Conservation (phyloP, 139 green algal genomes). For the Edaphochlamys debaryana region DNA sequence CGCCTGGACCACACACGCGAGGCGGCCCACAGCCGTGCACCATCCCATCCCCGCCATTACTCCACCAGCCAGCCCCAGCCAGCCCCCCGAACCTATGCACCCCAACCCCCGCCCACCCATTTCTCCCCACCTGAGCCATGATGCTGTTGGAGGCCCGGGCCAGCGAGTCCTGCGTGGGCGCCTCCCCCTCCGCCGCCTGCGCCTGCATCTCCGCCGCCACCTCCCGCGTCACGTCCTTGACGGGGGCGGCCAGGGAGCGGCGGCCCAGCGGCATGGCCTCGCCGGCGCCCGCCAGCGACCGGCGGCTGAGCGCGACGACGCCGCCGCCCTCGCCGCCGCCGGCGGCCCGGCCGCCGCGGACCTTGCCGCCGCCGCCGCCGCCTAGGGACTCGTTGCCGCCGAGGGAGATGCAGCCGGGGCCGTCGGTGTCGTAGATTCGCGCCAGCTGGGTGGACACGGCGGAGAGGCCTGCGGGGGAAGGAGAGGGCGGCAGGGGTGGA, state of each 20-base stretch:
- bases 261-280: not conserved
- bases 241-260: not conserved
- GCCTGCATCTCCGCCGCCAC: too few relatives aligned
- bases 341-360: not conserved
- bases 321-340: not conserved
- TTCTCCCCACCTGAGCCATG: not conserved
- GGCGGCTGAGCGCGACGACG: not conserved
- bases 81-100: too few relatives aligned
- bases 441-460: constrained; percentile 20
- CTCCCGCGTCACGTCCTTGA: not conserved
- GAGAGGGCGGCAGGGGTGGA: not conserved
- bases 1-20: too few relatives aligned
- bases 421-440: constrained; percentile 28
- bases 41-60: too few relatives aligned
- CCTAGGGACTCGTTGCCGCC: not conserved
- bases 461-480: constrained; percentile 18
- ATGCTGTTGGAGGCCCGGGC: not conserved
- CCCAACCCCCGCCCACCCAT: too few relatives aligned
- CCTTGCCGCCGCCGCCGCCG: not conserved
- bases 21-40: too few relatives aligned
- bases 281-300: not conserved
- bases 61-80: too few relatives aligned
- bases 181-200: too few relatives aligned
- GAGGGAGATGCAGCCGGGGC: not conserved
- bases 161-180: too few relatives aligned